These are phyloP conservation scores for Plectranthus barbatus DNA, from an alignment of 257 asterid species.

Conservation along the genomic window DNA sequence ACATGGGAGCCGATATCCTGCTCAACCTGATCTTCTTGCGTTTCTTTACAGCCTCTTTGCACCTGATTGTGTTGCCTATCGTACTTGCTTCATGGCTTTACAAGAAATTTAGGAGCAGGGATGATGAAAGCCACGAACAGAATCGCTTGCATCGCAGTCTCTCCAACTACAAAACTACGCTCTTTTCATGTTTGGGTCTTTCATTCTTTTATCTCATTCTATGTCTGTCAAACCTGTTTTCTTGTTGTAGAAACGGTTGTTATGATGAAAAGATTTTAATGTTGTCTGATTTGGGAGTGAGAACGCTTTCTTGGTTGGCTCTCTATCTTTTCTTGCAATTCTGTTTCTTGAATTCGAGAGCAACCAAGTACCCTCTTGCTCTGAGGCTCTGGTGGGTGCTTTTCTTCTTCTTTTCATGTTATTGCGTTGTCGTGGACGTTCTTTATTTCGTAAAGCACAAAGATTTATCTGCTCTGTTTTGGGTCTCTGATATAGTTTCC, in stretches of 20 bases:
- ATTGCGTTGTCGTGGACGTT: constrained; percentile 51
- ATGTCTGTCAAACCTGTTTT: constrained; percentile 41
- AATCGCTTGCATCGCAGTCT: constrained; percentile 6
- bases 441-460: constrained; percentile 32
- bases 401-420: constrained; percentile 52
- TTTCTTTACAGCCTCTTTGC: constrained; percentile 40
- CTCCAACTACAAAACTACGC: constrained; percentile 25
- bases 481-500: constrained; percentile 59
- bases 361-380: constrained; percentile 43
- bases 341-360: constrained; percentile 29
- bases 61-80: constrained; percentile 31
- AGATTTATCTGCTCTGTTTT: constrained; percentile 30
- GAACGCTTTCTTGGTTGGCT: constrained; percentile 49
- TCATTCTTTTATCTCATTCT: constrained; percentile 40
- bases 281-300: constrained; percentile 45
- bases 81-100: constrained; percentile 30
- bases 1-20: constrained; percentile 19
- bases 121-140: constrained; percentile 14
- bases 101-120: constrained; percentile 14
- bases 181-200: constrained; percentile 37
- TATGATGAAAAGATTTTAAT: constrained; percentile 42
- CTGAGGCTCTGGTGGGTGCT: constrained; percentile 70
- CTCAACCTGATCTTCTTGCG: constrained; percentile 45
- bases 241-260: constrained; percentile 28
- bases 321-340: constrained; percentile 41